Percentiles rank a stretch among this genome's conserved stretches.
phyloP scores from a whole-genome alignment of 345 rosid genomes.

The Bruguiera gymnorhiza region DNA sequence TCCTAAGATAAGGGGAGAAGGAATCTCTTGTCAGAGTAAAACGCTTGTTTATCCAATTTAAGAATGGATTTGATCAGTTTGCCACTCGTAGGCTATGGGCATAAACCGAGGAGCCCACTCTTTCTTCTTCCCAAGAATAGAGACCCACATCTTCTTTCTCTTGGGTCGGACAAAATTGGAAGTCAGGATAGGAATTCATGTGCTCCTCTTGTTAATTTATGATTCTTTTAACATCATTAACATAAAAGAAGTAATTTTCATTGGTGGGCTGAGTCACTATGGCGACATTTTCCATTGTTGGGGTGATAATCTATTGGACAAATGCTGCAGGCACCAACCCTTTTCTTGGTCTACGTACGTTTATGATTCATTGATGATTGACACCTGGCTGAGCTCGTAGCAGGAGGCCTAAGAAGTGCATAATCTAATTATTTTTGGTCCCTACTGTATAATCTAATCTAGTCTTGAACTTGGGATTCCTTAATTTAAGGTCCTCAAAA shows the following conservation, averaged over 20 bases:
- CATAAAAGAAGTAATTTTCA: not conserved
- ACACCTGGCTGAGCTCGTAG: constrained; percentile 32
- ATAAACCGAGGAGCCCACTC: not conserved
- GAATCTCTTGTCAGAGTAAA: too few relatives aligned
- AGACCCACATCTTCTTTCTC: not conserved
- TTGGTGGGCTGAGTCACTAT: not conserved
- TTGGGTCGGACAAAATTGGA: constrained; percentile 17
- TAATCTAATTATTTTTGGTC: not conserved
- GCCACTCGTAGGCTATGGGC: too few relatives aligned
- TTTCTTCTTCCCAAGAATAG: not conserved
- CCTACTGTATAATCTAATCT: not conserved
- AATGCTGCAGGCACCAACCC: not conserved
- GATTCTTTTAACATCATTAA: not conserved
- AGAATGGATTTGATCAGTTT: too few relatives aligned
- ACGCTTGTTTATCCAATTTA: too few relatives aligned
- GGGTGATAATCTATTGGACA: constrained; percentile 8
- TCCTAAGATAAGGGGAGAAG: too few relatives aligned
- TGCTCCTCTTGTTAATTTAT: not conserved
- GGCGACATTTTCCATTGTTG: constrained; percentile 14
- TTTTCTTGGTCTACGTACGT: constrained; percentile 11
- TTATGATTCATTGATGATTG: constrained; percentile 45
- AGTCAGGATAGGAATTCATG: constrained; percentile 17
- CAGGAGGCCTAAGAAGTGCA: constrained; percentile 15
- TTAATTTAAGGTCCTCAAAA: constrained; percentile 16
- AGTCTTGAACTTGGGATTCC: constrained; percentile 22